These are phyloP conservation scores for Ascosphaera apis DNA, from an alignment of 2,329 filamentous ascomycete genomes.

Conservation along the genomic window DNA sequence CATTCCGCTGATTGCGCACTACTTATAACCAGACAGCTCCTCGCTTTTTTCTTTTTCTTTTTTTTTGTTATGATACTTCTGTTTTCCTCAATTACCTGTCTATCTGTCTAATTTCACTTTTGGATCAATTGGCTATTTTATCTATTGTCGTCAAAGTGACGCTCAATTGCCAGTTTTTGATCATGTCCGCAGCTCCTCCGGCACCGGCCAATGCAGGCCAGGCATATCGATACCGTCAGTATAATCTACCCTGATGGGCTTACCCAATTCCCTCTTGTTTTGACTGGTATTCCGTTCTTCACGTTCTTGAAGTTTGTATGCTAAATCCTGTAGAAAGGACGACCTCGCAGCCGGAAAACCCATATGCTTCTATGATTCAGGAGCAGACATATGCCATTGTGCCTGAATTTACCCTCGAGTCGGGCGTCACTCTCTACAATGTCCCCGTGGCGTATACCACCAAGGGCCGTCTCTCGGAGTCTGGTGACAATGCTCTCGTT, in stretches of 20 bases:
- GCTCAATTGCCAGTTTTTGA: too few species aligned
- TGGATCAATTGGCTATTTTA: too few species aligned
- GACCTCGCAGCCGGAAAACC: constrained; percentile 62
- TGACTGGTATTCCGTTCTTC: constrained; percentile 1
- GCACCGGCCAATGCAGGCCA: too few species aligned
- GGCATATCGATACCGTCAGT: constrained; percentile 16
- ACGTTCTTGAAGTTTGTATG: constrained; percentile 12
- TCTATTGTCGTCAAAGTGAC: too few species aligned
- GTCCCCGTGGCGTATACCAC: constrained; percentile 42
- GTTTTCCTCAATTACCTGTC: too few species aligned
- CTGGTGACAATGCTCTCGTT: constrained; percentile 38
- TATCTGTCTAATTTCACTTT: too few species aligned
- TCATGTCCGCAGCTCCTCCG: too few species aligned
- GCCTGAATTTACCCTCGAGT: constrained; percentile 80
- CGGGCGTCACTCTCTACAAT: constrained; percentile 62
- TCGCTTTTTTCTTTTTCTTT: too few species aligned
- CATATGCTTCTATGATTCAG: constrained; percentile 63
- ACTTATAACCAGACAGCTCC: too few species aligned
- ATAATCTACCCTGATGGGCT: constrained; percentile 2
- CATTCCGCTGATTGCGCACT: too few species aligned
- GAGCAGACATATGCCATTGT: constrained; percentile 73
- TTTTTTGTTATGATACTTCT: too few species aligned
- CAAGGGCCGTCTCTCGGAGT: constrained; percentile 32
- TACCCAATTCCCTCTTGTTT: not conserved
- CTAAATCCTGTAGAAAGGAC: constrained; percentile 33